Evolutionary conservation across 306 rosid species (phyloP).

Genomic region (barrel medic (Medicago truncatula)): DNA sequence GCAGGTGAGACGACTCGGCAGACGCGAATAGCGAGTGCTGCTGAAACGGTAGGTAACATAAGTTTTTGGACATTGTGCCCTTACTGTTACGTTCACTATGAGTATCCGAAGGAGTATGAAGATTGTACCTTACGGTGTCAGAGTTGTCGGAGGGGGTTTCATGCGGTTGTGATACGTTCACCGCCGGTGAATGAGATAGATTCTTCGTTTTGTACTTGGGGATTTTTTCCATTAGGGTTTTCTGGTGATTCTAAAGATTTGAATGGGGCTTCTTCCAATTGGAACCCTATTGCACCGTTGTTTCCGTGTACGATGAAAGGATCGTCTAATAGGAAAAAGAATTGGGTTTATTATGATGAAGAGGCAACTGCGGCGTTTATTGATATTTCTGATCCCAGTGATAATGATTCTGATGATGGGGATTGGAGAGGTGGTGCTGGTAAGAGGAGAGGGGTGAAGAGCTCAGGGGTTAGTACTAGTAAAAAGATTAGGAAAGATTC

Average conservation of each 20-base stretch:
- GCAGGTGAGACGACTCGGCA: constrained; percentile 47
- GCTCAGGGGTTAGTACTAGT: constrained; percentile 21
- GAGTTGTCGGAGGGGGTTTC: constrained; percentile 78
- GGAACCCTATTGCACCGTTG: constrained; percentile 80
- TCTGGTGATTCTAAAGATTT: constrained; percentile 51
- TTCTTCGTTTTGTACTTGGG: constrained; percentile 79
- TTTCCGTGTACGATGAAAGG: constrained; percentile 71
- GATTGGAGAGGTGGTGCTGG: constrained; percentile 56
- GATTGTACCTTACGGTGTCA: constrained; percentile 89
- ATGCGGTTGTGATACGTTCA: constrained; percentile 67
- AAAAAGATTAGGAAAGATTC: constrained; percentile 36
- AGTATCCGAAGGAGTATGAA: constrained; percentile 77
- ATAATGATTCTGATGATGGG: constrained; percentile 81
- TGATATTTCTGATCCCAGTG: constrained; percentile 66
- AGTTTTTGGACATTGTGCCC: constrained; percentile 98
- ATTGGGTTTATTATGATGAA: constrained; percentile 59
- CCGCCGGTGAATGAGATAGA: constrained; percentile 69
- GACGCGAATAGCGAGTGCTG: constrained; percentile 32
- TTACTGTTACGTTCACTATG: constrained; percentile 77
- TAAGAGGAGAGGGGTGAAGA: constrained; percentile 48
- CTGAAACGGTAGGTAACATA: constrained; percentile 28
- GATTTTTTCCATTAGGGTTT: constrained; percentile 73
- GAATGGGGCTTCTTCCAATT: constrained; percentile 49
- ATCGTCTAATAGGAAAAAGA: constrained; percentile 32
- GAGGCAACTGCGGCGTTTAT: constrained; percentile 62